Conservation (phyloP, 2,329 filamentous ascomycete species). For the Microdochium trichocladiopsis region DNA sequence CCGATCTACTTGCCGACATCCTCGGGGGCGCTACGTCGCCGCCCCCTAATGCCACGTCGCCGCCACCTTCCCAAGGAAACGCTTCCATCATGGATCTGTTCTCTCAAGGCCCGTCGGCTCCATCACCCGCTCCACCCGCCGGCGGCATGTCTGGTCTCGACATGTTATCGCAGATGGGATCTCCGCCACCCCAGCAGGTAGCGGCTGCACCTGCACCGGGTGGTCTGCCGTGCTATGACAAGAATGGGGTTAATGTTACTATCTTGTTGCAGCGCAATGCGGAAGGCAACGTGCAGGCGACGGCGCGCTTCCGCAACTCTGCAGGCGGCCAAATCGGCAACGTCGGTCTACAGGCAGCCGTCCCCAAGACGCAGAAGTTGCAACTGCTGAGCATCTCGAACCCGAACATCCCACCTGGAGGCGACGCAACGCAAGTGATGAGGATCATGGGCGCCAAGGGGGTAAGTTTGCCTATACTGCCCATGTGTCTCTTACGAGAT, state of each 20-base stretch:
- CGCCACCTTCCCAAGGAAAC: conserved; percentile 48
- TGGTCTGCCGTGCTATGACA: conserved; percentile 72
- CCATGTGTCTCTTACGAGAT: not conserved
- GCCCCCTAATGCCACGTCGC: conserved; percentile 32
- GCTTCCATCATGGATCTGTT: conserved; percentile 91
- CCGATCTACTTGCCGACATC: conserved; percentile 87
- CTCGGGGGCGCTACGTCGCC: conserved; percentile 64
- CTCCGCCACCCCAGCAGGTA: conserved; percentile 39
- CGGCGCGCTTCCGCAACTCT: conserved; percentile 76
- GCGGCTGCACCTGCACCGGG: conserved; percentile 33
- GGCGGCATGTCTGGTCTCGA: conserved; percentile 37
- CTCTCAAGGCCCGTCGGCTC: conserved; percentile 34
- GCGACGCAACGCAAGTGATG: conserved; percentile 87
- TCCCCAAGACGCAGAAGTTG: conserved; percentile 92
- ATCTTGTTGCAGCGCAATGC: conserved; percentile 80
- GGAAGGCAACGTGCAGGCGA: conserved; percentile 72
- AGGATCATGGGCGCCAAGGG: conserved; percentile 78
- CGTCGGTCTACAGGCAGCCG: conserved; percentile 86
- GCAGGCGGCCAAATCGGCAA: conserved; percentile 58
- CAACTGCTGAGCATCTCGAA: conserved; percentile 87
- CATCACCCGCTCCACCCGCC: conserved; percentile 32
- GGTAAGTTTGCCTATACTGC: conserved; percentile 55
- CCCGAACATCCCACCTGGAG: conserved; percentile 65
- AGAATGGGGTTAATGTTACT: conserved; percentile 74
- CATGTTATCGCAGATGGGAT: conserved; percentile 40